These are phyloP conservation scores for Sclerospora graminicola DNA, from an alignment of 352 stramenopile species.

Conservation along the genomic window DNA sequence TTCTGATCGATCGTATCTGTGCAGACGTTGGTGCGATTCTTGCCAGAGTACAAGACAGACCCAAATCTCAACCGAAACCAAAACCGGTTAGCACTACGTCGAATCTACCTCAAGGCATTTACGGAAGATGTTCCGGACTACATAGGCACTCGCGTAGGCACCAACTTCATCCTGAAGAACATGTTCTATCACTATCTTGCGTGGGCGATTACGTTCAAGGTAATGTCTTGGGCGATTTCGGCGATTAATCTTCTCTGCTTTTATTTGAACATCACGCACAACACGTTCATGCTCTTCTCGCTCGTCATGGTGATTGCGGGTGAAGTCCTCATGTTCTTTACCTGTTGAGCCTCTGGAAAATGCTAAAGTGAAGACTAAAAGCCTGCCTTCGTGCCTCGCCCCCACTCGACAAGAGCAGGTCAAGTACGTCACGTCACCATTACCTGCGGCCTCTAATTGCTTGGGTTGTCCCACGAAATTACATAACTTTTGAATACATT, in stretches of 20 bases:
- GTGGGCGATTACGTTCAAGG: slow-evolving; percentile 63
- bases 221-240: slow-evolving; percentile 32
- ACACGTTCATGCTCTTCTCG: slow-evolving; percentile 47
- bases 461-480: slow-evolving; percentile 6
- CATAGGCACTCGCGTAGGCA: slow-evolving; percentile 36
- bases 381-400: slow-evolving; percentile 12
- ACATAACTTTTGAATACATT: slow-evolving; percentile 20
- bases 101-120: slow-evolving; percentile 69
- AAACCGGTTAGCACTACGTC: slow-evolving; percentile 70
- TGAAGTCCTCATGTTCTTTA: slow-evolving; percentile 73
- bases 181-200: slow-evolving; percentile 52
- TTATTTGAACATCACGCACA: slow-evolving; percentile 46
- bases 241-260: slow-evolving; percentile 31
- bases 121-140: slow-evolving; percentile 60
- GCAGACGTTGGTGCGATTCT: slow-evolving; percentile 62
- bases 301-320: slow-evolving; percentile 36
- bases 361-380: slow-evolving; percentile 3
- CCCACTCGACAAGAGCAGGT: slow-evolving; percentile 8
- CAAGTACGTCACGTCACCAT: background rate
- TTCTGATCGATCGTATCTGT: slow-evolving; percentile 1
- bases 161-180: slow-evolving; percentile 53
- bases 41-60: slow-evolving; percentile 60
- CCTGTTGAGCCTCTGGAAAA: slow-evolving; percentile 33
- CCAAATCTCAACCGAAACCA: slow-evolving; percentile 64
- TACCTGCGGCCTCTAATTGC: too few relatives aligned